Base-by-base conservation (phyloP, 495 filamentous ascomycete species). In the Hypoxylon lienhwacheense region DNA sequence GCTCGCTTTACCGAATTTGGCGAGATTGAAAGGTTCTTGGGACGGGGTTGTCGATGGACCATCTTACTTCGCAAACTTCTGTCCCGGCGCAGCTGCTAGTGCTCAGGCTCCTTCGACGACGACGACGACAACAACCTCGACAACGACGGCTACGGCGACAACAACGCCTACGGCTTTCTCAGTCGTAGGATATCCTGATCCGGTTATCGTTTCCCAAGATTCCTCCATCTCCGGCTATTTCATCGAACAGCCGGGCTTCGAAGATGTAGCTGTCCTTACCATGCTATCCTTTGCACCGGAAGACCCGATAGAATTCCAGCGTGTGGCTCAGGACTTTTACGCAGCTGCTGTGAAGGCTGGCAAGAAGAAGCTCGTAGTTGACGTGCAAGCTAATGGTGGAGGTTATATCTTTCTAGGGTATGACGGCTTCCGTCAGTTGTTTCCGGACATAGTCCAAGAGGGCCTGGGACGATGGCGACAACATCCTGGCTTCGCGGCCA, bases 321-420 rank as follows among this genome's bases (percentile, higher is more conserved):
- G 63, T 5, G 70, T 73, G 7, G 70, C 66, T 20, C 60, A 67
- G 22, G 65, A 70, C 34, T 77, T 77, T 61, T 65, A 79, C 45
- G 55, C 68, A 7, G 62, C 60, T 20, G 69, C 70, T 20, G 53
- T 55, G 31, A 54, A 66, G 16, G 70, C 64, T 11, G 73, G 72
- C 2, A 78, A 76, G 59, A 76, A 62, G 42, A 81, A 79, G 34
- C 60, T 82, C 4, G 59, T 82, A 26, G 76, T 84, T 40, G 80
- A 84, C 52, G 55, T 84, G 1, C 68, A 76, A 6, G 69, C 67
- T 7, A 84, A 84, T 51, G 66, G 64, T 0, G 80, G 80, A 6
- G 81, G 81, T 17, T 75, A 69, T 43, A 74, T 78, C 28, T 64
- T 77, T 43, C 63, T 69, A 35, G 71, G 71, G 2, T 71, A 75